phyloP scores from a whole-genome alignment of 2,329 filamentous ascomycete genomes.

The Verticillium zaregamsianum region DNA sequence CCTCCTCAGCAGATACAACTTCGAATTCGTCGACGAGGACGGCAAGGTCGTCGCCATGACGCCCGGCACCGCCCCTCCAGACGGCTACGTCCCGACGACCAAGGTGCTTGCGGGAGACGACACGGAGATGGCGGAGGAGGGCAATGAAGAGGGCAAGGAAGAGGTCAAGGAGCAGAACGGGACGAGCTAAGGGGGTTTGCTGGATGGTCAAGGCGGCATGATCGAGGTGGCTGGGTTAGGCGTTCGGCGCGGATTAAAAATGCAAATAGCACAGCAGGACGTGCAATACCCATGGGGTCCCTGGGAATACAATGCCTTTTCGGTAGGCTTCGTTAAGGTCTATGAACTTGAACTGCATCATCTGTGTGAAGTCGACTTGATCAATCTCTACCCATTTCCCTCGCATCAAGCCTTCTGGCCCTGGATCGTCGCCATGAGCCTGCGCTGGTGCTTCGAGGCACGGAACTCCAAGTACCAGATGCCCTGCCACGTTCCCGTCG shows the following conservation, averaged over 20 bases:
- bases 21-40: slow-evolving; percentile 93
- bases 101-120: slow-evolving; percentile 64
- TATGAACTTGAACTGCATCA: not conserved
- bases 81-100: slow-evolving; percentile 57
- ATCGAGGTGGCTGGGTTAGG: slow-evolving; percentile 5
- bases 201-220: not conserved
- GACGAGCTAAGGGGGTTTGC: slow-evolving; percentile 1
- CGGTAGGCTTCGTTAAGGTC: not conserved
- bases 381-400: not conserved
- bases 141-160: slow-evolving; percentile 39
- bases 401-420: slow-evolving; percentile 61
- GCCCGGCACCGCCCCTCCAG: slow-evolving; percentile 61
- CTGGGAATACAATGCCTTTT: not conserved
- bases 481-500: slow-evolving; percentile 72
- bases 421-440: slow-evolving; percentile 89
- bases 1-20: slow-evolving; percentile 90
- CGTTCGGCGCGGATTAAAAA: slow-evolving; percentile 14
- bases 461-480: slow-evolving; percentile 96
- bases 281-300: not conserved
- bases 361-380: not conserved
- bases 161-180: slow-evolving; percentile 41
- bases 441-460: slow-evolving; percentile 68
- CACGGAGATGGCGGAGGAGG: slow-evolving; percentile 52
- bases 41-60: slow-evolving; percentile 83
- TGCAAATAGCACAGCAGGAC: not conserved